Evolutionary conservation across 2,329 filamentous ascomycete species (phyloP), one percentile per base, ranked within the genome.

Genomic region (Curvularia spicifera): DNA sequence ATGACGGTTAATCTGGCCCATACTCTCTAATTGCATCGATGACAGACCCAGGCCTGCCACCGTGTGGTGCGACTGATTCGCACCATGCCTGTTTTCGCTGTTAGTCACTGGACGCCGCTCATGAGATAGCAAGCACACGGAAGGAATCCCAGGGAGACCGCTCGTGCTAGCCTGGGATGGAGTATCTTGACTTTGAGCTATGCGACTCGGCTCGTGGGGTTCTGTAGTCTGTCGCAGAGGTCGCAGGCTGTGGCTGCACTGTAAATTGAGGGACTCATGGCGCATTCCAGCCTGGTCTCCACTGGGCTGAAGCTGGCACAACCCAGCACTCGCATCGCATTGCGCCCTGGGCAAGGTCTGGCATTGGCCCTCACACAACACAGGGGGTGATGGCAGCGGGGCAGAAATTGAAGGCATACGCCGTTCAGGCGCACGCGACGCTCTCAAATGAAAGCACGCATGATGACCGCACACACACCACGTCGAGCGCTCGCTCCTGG

Each of bases 401-500:
- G 51, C 51, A 56, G 56, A 53, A 15, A 51, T 50, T 42, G 60
- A 53, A 43, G 64, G 58, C 47, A 58, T 53, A 12, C 46, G 56
- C 46, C 44, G 60, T 55, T 69, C 61, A 31, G 56, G 46, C 43
- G 62, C 63, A 57, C 63, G 69, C 63, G 66, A 55, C 42, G 61
- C 64, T 43, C 59, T 65, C 29, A 78, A 72, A 73, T 86, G 84
- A 68, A 82, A 85, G 71, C 84, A 85, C 6, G 83, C 83, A 78
- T 86, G 84, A 70, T 86, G 84, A 40, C 81, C 81, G 65, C 84
- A 86, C 54, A 82, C 80, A 71, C 84, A 86, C 73, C 70, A 79
- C 2, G 79, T 79, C 22, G 72, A 74, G 61, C 70, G 70, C 62
- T 71, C 62, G 50, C 65, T 72, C 59, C 63, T 59, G 12, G 66